Conservation (phyloP, 441 rosid genomes). For the Brassica balearica region DNA sequence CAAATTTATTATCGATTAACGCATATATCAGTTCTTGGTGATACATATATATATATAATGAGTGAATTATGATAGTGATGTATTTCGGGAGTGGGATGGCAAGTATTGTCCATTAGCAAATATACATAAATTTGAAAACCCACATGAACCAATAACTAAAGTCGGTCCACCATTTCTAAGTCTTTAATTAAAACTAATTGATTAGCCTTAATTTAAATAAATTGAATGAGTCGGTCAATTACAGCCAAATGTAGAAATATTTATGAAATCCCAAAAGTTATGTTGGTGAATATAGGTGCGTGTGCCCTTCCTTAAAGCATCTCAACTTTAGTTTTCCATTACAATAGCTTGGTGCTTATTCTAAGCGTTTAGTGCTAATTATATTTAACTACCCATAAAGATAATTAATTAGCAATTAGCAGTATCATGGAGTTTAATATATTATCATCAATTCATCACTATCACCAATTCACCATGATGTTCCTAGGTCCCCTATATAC, state of each 20-base stretch:
- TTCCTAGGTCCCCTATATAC: neutral
- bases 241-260: slow-evolving; percentile 7
- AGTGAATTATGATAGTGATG: neutral
- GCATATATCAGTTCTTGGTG: neutral
- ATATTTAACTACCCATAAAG: neutral
- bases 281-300: slow-evolving; percentile 12
- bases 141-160: slow-evolving; percentile 5
- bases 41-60: neutral
- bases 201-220: neutral
- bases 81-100: neutral
- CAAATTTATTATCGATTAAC: neutral
- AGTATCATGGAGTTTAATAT: slow-evolving; percentile 12
- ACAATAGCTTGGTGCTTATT: no score
- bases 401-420: neutral
- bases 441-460: slow-evolving; percentile 14
- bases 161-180: neutral
- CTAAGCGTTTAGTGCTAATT: slow-evolving; percentile 7
- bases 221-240: neutral
- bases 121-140: neutral
- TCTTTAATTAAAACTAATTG: neutral
- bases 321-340: neutral
- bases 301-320: slow-evolving; percentile 12
- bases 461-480: slow-evolving; percentile 1
- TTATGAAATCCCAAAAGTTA: neutral
- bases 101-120: slow-evolving; percentile 5